Percentiles rank a stretch among this genome's conserved stretches.
These are phyloP conservation scores for Fagopyrum esculentum DNA, from an alignment of 148 eudicot species.

Conservation along the genomic window DNA sequence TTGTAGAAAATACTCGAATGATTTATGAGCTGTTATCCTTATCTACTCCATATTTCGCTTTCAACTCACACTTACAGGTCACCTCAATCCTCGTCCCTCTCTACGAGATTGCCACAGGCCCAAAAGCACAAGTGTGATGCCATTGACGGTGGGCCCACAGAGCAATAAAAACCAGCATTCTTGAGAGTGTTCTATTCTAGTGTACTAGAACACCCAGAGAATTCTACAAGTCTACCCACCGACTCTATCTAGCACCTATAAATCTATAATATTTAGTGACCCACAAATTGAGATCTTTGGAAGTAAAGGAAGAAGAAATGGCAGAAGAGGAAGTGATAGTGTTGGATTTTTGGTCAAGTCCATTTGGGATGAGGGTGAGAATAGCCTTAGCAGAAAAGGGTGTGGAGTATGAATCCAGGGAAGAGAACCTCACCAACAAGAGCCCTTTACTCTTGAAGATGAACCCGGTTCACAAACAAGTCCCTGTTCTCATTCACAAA, in stretches of 20 bases:
- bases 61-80: neutral
- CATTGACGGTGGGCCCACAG: no score
- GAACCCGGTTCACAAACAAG: conserved; percentile 47
- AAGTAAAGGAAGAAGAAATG: neutral
- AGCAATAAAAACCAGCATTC: neutral
- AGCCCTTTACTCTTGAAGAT: conserved; percentile 29
- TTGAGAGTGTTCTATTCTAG: neutral
- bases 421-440: conserved; percentile 28
- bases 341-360: conserved; percentile 31
- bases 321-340: conserved; percentile 19
- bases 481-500: conserved; percentile 51
- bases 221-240: neutral
- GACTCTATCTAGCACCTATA: neutral
- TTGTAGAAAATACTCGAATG: no score
- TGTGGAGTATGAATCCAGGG: conserved; percentile 27
- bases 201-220: neutral
- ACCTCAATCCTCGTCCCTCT: neutral
- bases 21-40: neutral
- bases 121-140: no score
- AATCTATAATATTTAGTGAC: neutral
- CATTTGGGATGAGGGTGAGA: conserved; percentile 34
- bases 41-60: neutral
- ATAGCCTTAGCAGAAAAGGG: conserved; percentile 42
- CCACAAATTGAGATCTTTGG: neutral
- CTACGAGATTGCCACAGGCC: no score